Evolutionary conservation across 2,329 filamentous ascomycete genomes (phyloP).

Genomic region (Colletotrichum sp.): DNA sequence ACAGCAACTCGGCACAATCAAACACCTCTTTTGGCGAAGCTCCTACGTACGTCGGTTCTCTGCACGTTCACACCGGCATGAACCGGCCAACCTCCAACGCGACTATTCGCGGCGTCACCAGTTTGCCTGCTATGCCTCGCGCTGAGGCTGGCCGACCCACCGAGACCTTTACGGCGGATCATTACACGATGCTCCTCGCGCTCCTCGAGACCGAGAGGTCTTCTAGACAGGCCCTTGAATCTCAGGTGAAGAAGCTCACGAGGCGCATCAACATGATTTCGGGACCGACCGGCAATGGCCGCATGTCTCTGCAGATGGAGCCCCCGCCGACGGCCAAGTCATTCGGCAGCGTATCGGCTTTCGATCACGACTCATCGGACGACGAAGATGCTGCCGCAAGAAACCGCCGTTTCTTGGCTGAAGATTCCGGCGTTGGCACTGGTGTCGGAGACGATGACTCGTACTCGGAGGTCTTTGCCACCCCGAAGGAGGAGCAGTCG

Average conservation of each 20-base stretch:
- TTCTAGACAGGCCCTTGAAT: constrained; percentile 60
- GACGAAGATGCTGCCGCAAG: constrained; percentile 29
- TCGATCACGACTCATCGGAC: constrained; percentile 48
- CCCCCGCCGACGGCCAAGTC: constrained; percentile 41
- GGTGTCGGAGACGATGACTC: constrained; percentile 43
- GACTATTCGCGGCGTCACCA: constrained; percentile 53
- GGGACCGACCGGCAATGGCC: constrained; percentile 6
- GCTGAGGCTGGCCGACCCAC: constrained; percentile 27
- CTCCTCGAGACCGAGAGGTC: constrained; percentile 63
- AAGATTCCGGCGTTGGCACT: constrained; percentile 41
- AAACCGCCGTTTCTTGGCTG: constrained; percentile 20
- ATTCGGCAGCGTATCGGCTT: constrained; percentile 41
- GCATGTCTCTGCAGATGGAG: constrained; percentile 27
- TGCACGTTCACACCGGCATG: constrained; percentile 36
- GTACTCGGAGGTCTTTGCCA: constrained; percentile 56
- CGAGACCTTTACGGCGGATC: constrained; percentile 43
- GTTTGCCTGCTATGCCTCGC: constrained; percentile 45
- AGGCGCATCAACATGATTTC: constrained; percentile 54
- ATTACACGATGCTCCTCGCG: constrained; percentile 54
- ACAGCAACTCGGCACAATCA: constrained; percentile 44
- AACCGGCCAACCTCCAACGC: constrained; percentile 48
- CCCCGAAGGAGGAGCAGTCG: constrained; percentile 52
- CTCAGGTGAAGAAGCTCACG: constrained; percentile 58
- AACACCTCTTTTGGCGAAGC: constrained; percentile 52
- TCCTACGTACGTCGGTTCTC: constrained; percentile 48